phyloP scores from a whole-genome alignment of 306 rosid genomes.

The Corylus heterophylla region DNA sequence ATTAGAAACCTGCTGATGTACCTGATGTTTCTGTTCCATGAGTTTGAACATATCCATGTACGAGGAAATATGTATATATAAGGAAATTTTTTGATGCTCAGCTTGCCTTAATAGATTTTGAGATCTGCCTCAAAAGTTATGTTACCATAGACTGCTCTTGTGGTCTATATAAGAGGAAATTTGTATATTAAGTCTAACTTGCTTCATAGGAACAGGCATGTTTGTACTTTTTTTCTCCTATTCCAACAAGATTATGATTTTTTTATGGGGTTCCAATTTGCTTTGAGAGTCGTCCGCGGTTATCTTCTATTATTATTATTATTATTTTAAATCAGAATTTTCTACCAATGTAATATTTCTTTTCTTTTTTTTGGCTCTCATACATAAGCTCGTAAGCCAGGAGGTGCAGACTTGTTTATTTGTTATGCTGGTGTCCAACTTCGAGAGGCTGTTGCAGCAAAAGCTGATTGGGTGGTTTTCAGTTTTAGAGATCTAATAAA shows the following conservation, averaged over 20 bases:
- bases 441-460: conserved; percentile 77
- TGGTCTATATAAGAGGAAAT: too few species aligned
- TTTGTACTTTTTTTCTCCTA: neutral
- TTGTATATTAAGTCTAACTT: neutral
- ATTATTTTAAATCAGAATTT: neutral
- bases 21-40: neutral
- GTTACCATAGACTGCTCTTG: neutral
- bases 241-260: neutral
- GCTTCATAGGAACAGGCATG: neutral
- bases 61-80: neutral
- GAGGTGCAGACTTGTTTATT: conserved; percentile 85
- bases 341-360: neutral
- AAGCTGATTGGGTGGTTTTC: conserved; percentile 89
- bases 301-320: neutral
- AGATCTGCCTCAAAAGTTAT: neutral
- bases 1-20: neutral
- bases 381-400: conserved; percentile 74
- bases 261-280: too few species aligned
- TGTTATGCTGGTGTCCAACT: conserved; percentile 90
- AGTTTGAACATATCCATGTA: neutral
- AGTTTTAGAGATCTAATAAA: conserved; percentile 56
- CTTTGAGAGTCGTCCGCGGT: neutral
- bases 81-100: neutral
- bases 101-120: neutral
- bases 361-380: neutral